Conservation (phyloP, 2,329 filamentous ascomycete species). For the Stachybotrys echinatus region DNA sequence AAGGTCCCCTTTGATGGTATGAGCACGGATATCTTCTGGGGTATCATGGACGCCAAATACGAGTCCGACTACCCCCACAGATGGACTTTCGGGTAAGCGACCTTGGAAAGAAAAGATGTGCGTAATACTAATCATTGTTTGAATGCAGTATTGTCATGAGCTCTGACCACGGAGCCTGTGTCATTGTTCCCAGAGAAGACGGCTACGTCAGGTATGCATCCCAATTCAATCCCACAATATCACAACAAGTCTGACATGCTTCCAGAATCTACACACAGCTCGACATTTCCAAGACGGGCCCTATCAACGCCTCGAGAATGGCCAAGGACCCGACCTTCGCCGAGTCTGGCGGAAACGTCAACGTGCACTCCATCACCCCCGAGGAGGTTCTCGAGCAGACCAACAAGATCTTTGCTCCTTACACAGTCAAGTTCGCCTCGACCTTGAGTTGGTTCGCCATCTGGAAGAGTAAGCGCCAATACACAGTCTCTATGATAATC, state of each 20-base stretch:
- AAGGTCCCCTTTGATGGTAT: constrained; percentile 24
- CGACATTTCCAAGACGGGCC: constrained; percentile 14
- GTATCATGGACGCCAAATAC: constrained; percentile 22
- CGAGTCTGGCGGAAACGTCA: constrained; percentile 19
- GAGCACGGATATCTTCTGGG: constrained; percentile 26
- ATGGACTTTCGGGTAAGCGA: constrained; percentile 20
- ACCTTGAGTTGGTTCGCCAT: constrained; percentile 28
- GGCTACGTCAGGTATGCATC: constrained; percentile 18
- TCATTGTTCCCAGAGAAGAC: constrained; percentile 27
- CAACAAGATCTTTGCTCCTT: constrained; percentile 26
- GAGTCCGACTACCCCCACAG: constrained; percentile 22
- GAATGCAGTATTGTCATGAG: constrained; percentile 13
- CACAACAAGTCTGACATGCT: neutral
- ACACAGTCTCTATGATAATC: too few species aligned
- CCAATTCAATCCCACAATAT: neutral
- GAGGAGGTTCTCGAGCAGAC: constrained; percentile 27
- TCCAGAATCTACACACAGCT: constrained; percentile 24
- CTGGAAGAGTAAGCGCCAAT: constrained; percentile 22
- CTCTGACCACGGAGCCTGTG: constrained; percentile 20
- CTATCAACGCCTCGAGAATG: constrained; percentile 14
- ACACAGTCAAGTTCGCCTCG: constrained; percentile 21
- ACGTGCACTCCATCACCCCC: constrained; percentile 25
- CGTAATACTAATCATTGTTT: neutral
- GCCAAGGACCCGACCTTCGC: constrained; percentile 15
- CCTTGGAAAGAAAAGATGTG: neutral